A percentile compares a stretch with the other conserved stretches of the same genome.
These are phyloP conservation scores for Bertia moriformis DNA, from an alignment of 2,329 filamentous ascomycete species.

Conservation along the genomic window DNA sequence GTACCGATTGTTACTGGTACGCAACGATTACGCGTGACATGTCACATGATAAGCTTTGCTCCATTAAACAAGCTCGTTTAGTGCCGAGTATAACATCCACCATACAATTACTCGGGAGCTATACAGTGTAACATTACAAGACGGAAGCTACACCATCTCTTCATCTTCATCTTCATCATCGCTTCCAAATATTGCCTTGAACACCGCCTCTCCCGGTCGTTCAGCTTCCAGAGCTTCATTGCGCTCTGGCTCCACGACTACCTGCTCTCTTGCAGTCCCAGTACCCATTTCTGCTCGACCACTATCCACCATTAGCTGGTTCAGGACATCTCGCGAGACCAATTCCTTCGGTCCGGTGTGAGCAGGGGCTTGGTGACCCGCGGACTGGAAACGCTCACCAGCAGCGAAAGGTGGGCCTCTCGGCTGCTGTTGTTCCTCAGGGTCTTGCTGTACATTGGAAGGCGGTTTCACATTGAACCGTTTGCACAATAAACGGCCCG, in stretches of 20 bases:
- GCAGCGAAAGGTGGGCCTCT: background rate
- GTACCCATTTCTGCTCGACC: conserved; percentile 4
- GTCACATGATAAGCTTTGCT: no score
- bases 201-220: conserved; percentile 65
- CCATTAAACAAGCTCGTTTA: no score
- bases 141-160: no score
- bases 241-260: conserved; percentile 51
- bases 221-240: conserved; percentile 68
- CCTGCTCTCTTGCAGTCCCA: conserved; percentile 7
- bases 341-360: conserved; percentile 3
- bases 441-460: conserved; percentile 44
- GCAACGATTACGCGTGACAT: no score
- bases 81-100: no score
- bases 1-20: no score
- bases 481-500: conserved; percentile 78
- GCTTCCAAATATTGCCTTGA: conserved; percentile 84
- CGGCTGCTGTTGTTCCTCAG: conserved; percentile 14
- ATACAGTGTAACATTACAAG: no score
- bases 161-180: conserved; percentile 37
- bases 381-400: conserved; percentile 3
- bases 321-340: conserved; percentile 6
- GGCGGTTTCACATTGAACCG: conserved; percentile 79
- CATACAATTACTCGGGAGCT: no score
- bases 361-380: conserved; percentile 8
- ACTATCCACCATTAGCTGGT: conserved; percentile 6